Base-by-base conservation (phyloP, 1,139 yeast species). In the Nakaseomyces glabratus region DNA sequence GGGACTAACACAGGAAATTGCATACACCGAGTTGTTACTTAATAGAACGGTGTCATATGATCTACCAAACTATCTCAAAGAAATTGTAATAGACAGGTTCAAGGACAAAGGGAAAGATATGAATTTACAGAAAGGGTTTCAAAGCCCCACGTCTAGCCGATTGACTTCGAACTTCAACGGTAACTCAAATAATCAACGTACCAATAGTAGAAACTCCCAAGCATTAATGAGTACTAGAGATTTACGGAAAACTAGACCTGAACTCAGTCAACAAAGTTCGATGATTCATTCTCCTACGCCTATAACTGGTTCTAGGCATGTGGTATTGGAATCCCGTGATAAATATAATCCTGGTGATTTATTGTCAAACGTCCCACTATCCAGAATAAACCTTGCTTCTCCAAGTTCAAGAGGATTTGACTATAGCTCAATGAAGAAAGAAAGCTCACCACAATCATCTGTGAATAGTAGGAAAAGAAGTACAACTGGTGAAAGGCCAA, bases 331-430 rank as follows among this genome's bases (percentile, higher is more conserved):
- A 34, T 72, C 86, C 1, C 63, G 79, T 32, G 66, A 66, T 14
- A 68, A 73, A 20, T 60, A 74, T 10, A 80, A 82, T 40, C 95
- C 95, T 0, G 95, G 95, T 20, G 95, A 85, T 55, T 64, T 85
- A 37, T 60, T 85, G 11, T 81, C 94, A 0, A 82, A 82, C 35
- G 95, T 81, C 0, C 93, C 95, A 0, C 58, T 84, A 3, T 73
- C 86, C 1, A 64, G 88, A 43, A 63, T 68, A 39, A 66, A 60
- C 15, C 35, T 45, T 12, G 19, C 47, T 14, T 28, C 31, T 20
- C 37, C 35, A 8, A 34, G 39, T 4, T 15, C 28, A 11, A 14
- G 20, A 22, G 21, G 14, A 14, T 12, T 31, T 9, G 21, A 20
- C n/a, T 15, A 13, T 9, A 20, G 11, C 16, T 22, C 11, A 13